Percentiles rank a stretch among this genome's conserved stretches.
phyloP scores from a whole-genome alignment of 2,329 filamentous ascomycete species.

The Geosmithia morbida region DNA sequence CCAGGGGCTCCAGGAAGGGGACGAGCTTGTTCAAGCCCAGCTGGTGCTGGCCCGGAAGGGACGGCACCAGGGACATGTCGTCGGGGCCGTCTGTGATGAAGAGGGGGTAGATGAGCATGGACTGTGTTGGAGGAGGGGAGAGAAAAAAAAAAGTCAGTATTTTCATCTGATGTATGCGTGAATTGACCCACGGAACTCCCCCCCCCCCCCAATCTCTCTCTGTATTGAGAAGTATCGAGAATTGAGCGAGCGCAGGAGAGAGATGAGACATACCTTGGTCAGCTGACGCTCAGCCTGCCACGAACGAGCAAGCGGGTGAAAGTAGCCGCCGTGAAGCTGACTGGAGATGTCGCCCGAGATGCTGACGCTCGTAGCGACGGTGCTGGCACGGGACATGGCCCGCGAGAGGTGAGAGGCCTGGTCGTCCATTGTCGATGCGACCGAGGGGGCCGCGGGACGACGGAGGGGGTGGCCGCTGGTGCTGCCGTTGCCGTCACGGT shows the following conservation, averaged over 20 bases:
- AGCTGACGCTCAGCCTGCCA: conserved; percentile 79
- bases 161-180: background rate
- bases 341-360: conserved; percentile 65
- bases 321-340: conserved; percentile 72
- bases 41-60: conserved; percentile 79
- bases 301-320: conserved; percentile 61
- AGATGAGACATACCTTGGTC: conserved; percentile 50
- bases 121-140: too few relatives aligned
- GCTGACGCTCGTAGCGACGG: conserved; percentile 53
- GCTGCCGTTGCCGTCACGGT: conserved; percentile 35
- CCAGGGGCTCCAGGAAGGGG: conserved; percentile 70
- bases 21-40: conserved; percentile 77
- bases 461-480: conserved; percentile 17
- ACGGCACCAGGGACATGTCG: conserved; percentile 81
- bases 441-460: conserved; percentile 26
- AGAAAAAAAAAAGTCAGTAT: background rate
- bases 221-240: background rate
- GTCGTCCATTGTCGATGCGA: conserved; percentile 44
- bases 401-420: conserved; percentile 45
- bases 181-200: too few relatives aligned
- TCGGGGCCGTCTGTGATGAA: conserved; percentile 93
- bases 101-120: conserved; percentile 96
- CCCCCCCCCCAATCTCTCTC: background rate
- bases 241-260: too few relatives aligned
- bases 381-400: conserved; percentile 53